phyloP scores from a whole-genome alignment of 2,329 filamentous ascomycete genomes.

The Ascosphaera acerosa region DNA sequence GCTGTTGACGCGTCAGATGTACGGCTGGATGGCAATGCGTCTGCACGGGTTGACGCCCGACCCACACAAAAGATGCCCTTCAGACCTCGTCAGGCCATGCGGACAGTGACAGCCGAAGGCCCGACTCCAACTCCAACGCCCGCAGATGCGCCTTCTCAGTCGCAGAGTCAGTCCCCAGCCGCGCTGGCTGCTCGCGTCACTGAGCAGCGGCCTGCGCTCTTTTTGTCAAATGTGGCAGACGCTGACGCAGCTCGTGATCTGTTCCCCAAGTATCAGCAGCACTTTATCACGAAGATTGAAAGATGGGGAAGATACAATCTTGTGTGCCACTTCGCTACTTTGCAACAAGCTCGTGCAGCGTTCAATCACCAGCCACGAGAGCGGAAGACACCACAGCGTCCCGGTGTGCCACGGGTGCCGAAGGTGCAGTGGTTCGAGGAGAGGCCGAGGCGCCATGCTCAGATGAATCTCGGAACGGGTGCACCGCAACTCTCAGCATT shows the following conservation, averaged over 20 bases:
- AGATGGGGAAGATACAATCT: constrained; percentile 42
- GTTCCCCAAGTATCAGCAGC: constrained; percentile 57
- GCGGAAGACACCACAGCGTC: constrained; percentile 40
- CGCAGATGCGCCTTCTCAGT: no score
- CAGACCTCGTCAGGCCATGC: no score
- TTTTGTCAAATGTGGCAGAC: constrained; percentile 63
- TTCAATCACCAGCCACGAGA: constrained; percentile 51
- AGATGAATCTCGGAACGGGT: no score
- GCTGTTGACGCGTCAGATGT: no score
- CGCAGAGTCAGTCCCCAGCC: no score
- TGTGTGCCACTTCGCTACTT: constrained; percentile 59
- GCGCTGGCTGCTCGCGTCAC: no score
- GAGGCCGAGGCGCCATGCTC: background rate
- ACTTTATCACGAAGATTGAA: constrained; percentile 55
- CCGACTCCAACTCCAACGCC: no score
- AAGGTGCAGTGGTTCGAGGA: constrained; percentile 65
- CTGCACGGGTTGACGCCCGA: no score
- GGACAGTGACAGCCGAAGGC: no score
- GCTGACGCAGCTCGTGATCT: constrained; percentile 63
- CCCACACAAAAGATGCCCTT: no score
- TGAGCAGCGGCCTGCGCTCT: constrained; percentile 37
- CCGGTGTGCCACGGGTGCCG: constrained; percentile 51
- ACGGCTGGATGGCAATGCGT: no score
- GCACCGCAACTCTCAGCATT: no score
- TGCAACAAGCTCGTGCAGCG: constrained; percentile 57